phyloP scores from a whole-genome alignment of 1,139 yeast species.

The Blastobotrys capitulatus region DNA sequence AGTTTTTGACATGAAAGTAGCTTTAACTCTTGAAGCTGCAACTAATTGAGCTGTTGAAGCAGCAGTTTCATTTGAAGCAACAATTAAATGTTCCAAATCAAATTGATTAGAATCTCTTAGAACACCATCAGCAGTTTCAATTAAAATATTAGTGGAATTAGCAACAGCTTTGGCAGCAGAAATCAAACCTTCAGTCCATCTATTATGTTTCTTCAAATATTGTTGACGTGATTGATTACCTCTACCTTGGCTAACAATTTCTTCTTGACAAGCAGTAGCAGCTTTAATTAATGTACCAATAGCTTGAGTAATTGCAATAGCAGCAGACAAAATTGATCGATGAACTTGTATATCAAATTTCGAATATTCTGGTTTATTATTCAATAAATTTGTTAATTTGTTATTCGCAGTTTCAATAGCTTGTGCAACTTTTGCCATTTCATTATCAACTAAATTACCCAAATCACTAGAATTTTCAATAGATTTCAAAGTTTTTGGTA shows the following conservation, averaged over 20 bases:
- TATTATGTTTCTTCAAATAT: constrained; percentile 78
- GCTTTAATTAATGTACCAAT: constrained; percentile 67
- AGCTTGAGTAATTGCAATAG: constrained; percentile 76
- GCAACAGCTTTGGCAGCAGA: constrained; percentile 92
- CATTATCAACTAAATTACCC: constrained; percentile 65
- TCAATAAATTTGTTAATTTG: constrained; percentile 50
- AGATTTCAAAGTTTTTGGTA: constrained; percentile 39
- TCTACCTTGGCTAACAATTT: constrained; percentile 68
- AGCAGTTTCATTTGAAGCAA: constrained; percentile 88
- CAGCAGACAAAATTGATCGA: constrained; percentile 72
- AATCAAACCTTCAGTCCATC: constrained; percentile 93
- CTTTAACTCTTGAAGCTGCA: constrained; percentile 87
- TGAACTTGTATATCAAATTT: constrained; percentile 66
- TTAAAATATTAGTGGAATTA: constrained; percentile 71
- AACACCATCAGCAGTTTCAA: constrained; percentile 83
- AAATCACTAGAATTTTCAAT: constrained; percentile 46
- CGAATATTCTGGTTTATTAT: constrained; percentile 48
- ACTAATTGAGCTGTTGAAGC: constrained; percentile 92
- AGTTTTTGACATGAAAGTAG: constrained; percentile 68
- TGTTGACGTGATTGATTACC: constrained; percentile 66
- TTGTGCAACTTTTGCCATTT: constrained; percentile 65
- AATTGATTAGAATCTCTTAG: constrained; percentile 45
- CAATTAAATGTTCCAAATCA: constrained; percentile 78
- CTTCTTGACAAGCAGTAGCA: constrained; percentile 77
- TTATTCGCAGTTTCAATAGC: constrained; percentile 64